These are phyloP conservation scores for Lipomyces starkeyi DNA, from an alignment of 805 yeast species.

Conservation along the genomic window DNA sequence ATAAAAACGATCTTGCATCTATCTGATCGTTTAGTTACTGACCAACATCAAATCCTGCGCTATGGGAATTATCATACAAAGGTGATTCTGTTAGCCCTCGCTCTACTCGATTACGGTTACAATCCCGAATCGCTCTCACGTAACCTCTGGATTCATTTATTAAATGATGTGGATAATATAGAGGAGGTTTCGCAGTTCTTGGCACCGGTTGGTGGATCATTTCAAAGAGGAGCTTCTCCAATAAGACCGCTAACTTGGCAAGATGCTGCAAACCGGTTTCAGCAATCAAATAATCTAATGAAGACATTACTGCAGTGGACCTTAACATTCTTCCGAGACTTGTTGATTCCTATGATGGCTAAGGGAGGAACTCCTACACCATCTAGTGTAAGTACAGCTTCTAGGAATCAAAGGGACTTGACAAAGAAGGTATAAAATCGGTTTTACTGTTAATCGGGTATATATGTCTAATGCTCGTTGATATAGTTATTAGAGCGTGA, in stretches of 20 bases:
- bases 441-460: not conserved
- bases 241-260: slow-evolving; percentile 6
- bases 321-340: not conserved
- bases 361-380: slow-evolving; percentile 5
- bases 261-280: not conserved
- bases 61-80: not conserved
- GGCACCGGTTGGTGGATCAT: slow-evolving; percentile 7
- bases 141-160: slow-evolving; percentile 1
- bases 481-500: not conserved
- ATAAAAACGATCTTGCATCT: slow-evolving; percentile 1
- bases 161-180: not conserved
- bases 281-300: not conserved
- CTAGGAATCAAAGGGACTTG: slow-evolving; percentile 2
- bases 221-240: slow-evolving; percentile 1
- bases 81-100: slow-evolving; percentile 5
- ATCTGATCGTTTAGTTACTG: not conserved
- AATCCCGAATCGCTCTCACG: not conserved
- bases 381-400: not conserved
- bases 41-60: not conserved
- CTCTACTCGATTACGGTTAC: not conserved
- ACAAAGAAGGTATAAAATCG: slow-evolving; percentile 4
- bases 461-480: not conserved
- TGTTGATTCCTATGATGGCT: slow-evolving; percentile 4
- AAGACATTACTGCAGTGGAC: not conserved
- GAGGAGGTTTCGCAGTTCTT: slow-evolving; percentile 1